Conservation (phyloP, 176 grass and related monocot species). For the Avena eriantha region DNA sequence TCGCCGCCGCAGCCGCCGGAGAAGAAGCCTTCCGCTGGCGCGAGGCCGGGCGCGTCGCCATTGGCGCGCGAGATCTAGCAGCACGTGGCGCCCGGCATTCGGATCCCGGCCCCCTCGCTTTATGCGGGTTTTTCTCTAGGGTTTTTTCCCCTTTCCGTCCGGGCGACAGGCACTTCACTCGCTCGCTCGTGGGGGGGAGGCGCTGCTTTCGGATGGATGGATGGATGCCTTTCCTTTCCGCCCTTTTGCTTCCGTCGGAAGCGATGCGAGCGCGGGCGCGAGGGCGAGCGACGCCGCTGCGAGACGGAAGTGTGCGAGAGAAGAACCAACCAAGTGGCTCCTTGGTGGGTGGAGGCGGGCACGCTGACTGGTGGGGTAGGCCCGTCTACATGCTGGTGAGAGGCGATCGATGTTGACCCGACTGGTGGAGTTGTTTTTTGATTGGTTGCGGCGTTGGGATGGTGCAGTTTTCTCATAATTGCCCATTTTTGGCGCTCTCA, state of each 20-base stretch:
- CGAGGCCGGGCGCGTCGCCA: constrained; percentile 56
- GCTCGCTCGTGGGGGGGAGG: not conserved
- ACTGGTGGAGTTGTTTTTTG: not conserved
- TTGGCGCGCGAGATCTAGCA: constrained; percentile 54
- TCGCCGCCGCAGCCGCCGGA: constrained; percentile 24
- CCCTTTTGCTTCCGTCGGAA: constrained; percentile 80
- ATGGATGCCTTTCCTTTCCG: constrained; percentile 33
- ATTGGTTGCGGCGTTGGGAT: constrained; percentile 19
- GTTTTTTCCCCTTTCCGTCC: constrained; percentile 50
- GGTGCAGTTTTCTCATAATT: not conserved
- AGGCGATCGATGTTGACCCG: constrained; percentile 30
- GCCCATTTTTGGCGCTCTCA: not conserved
- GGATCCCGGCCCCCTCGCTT: constrained; percentile 51
- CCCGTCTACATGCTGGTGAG: constrained; percentile 14
- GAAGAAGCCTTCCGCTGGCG: constrained; percentile 59
- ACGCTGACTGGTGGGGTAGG: constrained; percentile 34
- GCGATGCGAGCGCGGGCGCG: constrained; percentile 41
- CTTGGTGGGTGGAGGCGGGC: not conserved
- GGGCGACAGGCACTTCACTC: not conserved
- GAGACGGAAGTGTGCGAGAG: not conserved
- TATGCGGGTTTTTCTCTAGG: constrained; percentile 54
- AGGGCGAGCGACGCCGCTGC: not conserved
- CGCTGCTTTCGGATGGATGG: constrained; percentile 34
- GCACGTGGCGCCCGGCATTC: constrained; percentile 26
- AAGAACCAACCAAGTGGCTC: constrained; percentile 27